Base-by-base conservation (phyloP, 2,329 filamentous ascomycete species). In the Thielaviopsis cerberus region DNA sequence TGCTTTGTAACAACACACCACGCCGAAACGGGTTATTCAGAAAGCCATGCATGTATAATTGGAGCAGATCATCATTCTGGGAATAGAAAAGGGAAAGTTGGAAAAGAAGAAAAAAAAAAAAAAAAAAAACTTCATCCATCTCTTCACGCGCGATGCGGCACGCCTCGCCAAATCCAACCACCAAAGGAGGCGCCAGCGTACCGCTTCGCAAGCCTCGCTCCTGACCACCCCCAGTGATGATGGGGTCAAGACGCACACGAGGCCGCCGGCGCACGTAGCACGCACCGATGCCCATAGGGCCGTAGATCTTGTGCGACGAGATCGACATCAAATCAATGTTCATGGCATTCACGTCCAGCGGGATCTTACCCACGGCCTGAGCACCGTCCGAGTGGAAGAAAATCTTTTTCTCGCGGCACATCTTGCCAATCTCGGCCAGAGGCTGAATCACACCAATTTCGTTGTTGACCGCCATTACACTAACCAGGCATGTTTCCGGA, bases 401-500 rank as follows among this genome's bases (percentile, higher is more conserved):
- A 51, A 96, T 77, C 75, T 96, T 96, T 71, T 88, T 92, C 57
- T 82, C 79, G 55, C 92, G 82, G 71, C 92, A 98, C 15, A 98
- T 75, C 71, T 85, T 86, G 66, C 92, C 92, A 68, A 98, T 98
- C 73, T 95, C 82, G 65, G 88, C 86, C 60, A 98, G 73, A 0
- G 92, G 92, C 71, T 98, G 92, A 60, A 98, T 94, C n/a, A 98
- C 92, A 67, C 92, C 92, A 66, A 98, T 97, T 73, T 98, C 92
- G 70, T 98, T 98, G 76, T 98, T 98, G 66, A 98, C 92, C 0
- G 92, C 83, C 92, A 98, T 98, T 71, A 98, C 87, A 68, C 90
- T 96, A 70, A 97, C 90, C 27, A 98, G 74, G 51, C 82, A 83
- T 15, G 92, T 98, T 61, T 97, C 90, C 0, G 90, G 90, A 61